A percentile compares a stretch with the other conserved stretches of the same genome.
Conservation (phyloP, 768 basidiomycete genomes). For the Macrolepiota fuliginosa region DNA sequence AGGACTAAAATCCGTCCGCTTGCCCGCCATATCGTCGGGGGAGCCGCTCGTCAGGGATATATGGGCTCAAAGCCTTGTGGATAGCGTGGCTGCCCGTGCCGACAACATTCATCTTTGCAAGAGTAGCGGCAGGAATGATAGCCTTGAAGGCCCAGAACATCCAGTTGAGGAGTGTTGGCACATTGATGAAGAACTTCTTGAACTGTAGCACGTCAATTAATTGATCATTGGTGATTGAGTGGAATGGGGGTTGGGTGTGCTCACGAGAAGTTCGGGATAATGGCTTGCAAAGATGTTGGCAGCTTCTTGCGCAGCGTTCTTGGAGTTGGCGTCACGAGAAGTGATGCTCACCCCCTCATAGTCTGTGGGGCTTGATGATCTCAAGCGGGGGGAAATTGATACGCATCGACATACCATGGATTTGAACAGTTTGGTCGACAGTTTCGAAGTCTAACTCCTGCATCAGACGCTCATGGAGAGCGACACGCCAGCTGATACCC, state of each 20-base stretch:
- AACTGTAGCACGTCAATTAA: constrained; percentile 36
- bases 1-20: constrained; percentile 46
- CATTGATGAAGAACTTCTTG: constrained; percentile 80
- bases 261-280: constrained; percentile 77
- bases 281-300: constrained; percentile 71
- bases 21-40: constrained; percentile 73
- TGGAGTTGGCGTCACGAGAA: constrained; percentile 70
- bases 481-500: constrained; percentile 67
- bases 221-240: neutral
- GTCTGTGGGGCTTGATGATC: constrained; percentile 39
- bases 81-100: constrained; percentile 62
- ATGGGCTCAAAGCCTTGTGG: constrained; percentile 53
- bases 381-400: neutral
- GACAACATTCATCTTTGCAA: constrained; percentile 79
- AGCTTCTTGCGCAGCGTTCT: constrained; percentile 73
- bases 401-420: constrained; percentile 51
- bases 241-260: constrained; percentile 16
- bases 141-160: constrained; percentile 85
- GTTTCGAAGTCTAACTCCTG: constrained; percentile 65
- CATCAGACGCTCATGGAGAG: constrained; percentile 71
- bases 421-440: constrained; percentile 70
- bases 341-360: constrained; percentile 70
- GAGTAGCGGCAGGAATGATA: constrained; percentile 65
- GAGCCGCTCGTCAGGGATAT: constrained; percentile 55
- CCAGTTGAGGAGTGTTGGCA: constrained; percentile 75